Percentiles rank a stretch among this genome's conserved stretches.
phyloP scores from a whole-genome alignment of 73 alveolate species.

The Breviolum minutum region DNA sequence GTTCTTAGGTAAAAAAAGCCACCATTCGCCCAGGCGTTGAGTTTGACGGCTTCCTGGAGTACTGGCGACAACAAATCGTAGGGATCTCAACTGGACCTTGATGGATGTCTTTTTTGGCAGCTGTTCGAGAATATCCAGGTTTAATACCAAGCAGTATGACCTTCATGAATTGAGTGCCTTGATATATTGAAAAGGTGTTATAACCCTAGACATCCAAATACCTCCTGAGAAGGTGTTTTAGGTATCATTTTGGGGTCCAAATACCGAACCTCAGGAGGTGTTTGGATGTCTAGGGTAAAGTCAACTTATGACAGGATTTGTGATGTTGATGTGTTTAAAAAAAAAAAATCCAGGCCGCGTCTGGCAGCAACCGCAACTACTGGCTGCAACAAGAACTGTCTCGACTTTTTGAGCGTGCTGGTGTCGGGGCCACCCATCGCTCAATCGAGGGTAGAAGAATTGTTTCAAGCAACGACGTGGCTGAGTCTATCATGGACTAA shows the following conservation, averaged over 20 bases:
- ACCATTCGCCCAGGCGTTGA: neutral
- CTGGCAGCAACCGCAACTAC: slow-evolving; percentile 43
- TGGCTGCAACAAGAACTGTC: slow-evolving; percentile 78
- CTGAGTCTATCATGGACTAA: neutral
- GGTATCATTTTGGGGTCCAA: no score
- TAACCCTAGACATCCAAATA: no score
- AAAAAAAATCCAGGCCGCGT: neutral
- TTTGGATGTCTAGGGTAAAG: no score
- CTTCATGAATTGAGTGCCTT: neutral
- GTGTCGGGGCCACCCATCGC: neutral
- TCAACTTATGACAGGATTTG: no score
- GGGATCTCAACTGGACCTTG: neutral
- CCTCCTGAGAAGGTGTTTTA: no score
- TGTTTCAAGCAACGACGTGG: neutral
- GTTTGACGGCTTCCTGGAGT: slow-evolving; percentile 49
- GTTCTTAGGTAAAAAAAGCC: no score
- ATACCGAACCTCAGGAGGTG: no score
- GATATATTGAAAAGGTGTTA: neutral
- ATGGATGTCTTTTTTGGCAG: no score
- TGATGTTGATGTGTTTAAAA: no score
- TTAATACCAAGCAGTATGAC: neutral
- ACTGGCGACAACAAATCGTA: slow-evolving; percentile 77
- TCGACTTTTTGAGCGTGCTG: slow-evolving; percentile 79
- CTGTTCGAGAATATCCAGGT: no score
- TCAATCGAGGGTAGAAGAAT: neutral